Percentiles rank a stretch among this genome's conserved stretches.
Conservation (phyloP, 1,139 yeast species). For the Diutina mesorugosa region DNA sequence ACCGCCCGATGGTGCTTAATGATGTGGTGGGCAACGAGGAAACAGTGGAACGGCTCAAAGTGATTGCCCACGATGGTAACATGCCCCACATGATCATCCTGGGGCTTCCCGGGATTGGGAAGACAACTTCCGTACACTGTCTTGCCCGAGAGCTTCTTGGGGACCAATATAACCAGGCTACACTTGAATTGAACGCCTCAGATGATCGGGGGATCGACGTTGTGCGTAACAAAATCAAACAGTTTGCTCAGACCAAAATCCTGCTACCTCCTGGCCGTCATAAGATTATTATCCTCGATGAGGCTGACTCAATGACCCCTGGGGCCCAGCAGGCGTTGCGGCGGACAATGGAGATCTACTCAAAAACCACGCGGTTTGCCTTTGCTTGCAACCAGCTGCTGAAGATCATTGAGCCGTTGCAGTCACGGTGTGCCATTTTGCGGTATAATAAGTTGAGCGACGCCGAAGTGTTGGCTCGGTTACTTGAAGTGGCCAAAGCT, state of each 20-base stretch:
- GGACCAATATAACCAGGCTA: slow-evolving; percentile 63
- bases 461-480: slow-evolving; percentile 69
- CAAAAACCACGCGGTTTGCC: slow-evolving; percentile 91
- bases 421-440: slow-evolving; percentile 90
- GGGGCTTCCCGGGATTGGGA: slow-evolving; percentile 95
- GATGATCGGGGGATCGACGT: slow-evolving; percentile 40
- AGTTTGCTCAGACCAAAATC: slow-evolving; percentile 66
- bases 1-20: slow-evolving; percentile 64
- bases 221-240: slow-evolving; percentile 34
- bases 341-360: slow-evolving; percentile 93
- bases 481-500: slow-evolving; percentile 54
- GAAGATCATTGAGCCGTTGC: slow-evolving; percentile 93
- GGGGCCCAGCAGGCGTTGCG: slow-evolving; percentile 97
- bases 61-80: slow-evolving; percentile 86
- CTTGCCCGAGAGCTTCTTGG: slow-evolving; percentile 79
- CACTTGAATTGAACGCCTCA: slow-evolving; percentile 58
- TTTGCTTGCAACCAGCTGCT: slow-evolving; percentile 93
- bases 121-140: slow-evolving; percentile 88
- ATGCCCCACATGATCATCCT: slow-evolving; percentile 94
- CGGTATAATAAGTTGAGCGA: slow-evolving; percentile 74
- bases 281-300: slow-evolving; percentile 83
- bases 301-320: slow-evolving; percentile 97
- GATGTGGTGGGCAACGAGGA: slow-evolving; percentile 93
- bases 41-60: slow-evolving; percentile 70
- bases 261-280: slow-evolving; percentile 45